These are phyloP conservation scores for Gracilariopsis chorda DNA, from an alignment of 23 red algal species.

Conservation along the genomic window DNA sequence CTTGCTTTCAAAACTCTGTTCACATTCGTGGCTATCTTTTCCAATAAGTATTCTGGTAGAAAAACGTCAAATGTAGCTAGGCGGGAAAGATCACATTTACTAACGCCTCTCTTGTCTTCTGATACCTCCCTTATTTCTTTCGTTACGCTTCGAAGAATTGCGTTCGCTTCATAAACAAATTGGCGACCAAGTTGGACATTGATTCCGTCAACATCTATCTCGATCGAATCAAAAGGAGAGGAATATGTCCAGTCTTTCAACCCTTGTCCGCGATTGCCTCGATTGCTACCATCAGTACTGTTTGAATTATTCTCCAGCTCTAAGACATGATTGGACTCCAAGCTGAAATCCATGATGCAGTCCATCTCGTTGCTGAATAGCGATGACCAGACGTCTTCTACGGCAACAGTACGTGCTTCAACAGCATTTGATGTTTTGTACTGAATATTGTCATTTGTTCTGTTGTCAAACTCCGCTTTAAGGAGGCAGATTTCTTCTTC, in stretches of 20 bases:
- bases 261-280: too few species aligned
- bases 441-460: too few species aligned
- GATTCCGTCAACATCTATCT: neutral
- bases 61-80: slow-evolving; percentile 1
- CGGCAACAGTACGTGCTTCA: neutral
- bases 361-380: neutral
- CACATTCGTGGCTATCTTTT: neutral
- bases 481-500: too few species aligned
- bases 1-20: neutral
- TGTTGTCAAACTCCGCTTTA: too few species aligned
- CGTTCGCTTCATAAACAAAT: neutral
- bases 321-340: neutral
- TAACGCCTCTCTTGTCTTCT: neutral
- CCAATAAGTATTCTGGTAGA: neutral
- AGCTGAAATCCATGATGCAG: neutral
- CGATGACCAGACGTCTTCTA: neutral
- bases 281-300: too few species aligned
- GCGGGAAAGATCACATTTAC: neutral
- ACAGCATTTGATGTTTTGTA: neutral
- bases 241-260: neutral
- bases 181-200: neutral
- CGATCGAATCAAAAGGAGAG: neutral
- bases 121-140: neutral
- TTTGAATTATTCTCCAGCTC: too few species aligned
- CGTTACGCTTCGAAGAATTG: neutral